Evolutionary conservation across 2,329 filamentous ascomycete species (phyloP).

Genomic region (Ceratocystis ficicola): DNA sequence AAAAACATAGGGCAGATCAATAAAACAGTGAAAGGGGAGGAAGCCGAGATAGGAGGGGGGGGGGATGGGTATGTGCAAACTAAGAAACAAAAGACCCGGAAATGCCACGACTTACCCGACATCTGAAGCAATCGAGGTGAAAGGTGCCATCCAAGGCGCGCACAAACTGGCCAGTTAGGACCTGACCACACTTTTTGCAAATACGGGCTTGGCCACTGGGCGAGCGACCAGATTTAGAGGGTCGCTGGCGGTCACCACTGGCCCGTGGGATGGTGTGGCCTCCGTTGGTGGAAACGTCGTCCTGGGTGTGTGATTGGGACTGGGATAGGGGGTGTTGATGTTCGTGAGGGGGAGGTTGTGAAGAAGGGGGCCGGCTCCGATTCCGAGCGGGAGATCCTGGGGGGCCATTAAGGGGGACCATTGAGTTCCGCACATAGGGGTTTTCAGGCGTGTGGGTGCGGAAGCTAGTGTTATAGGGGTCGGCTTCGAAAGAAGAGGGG

Average conservation of each 20-base stretch:
- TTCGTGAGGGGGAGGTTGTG: constrained; percentile 5
- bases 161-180: constrained; percentile 89
- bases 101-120: constrained; percentile 53
- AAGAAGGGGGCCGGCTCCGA: constrained; percentile 18
- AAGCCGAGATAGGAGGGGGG: constrained; percentile 13
- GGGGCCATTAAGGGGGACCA: constrained; percentile 13
- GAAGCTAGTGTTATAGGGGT: constrained; percentile 16
- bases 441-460: constrained; percentile 20
- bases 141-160: constrained; percentile 86
- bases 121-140: constrained; percentile 96
- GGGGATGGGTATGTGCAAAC: constrained; percentile 18
- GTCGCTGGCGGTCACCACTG: constrained; percentile 19
- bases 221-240: constrained; percentile 37
- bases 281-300: background rate
- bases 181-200: constrained; percentile 79
- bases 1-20: background rate
- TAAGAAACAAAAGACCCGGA: constrained; percentile 8
- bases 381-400: constrained; percentile 18
- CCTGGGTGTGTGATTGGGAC: constrained; percentile 16
- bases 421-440: constrained; percentile 15
- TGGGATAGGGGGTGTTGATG: constrained; percentile 15
- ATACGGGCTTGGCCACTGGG: constrained; percentile 49
- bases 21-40: background rate
- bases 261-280: constrained; percentile 8
- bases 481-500: constrained; percentile 15